phyloP scores from a whole-genome alignment of 208 protist genomes.

The Herpetomonas samuelpessoai region DNA sequence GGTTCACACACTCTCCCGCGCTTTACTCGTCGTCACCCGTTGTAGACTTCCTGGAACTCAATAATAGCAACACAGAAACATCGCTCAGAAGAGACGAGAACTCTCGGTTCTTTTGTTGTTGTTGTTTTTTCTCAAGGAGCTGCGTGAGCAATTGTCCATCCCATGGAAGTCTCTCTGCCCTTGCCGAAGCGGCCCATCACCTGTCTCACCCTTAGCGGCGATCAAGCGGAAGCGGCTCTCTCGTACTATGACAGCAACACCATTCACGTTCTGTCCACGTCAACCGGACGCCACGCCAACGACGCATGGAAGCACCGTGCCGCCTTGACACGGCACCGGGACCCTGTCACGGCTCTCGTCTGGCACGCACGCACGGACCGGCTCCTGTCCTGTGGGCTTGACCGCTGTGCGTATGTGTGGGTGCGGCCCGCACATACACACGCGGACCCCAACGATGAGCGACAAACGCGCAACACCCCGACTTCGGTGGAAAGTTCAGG shows the following conservation, averaged over 20 bases:
- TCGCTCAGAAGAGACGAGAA: too few relatives aligned
- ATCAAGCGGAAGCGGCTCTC: background rate
- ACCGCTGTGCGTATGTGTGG: background rate
- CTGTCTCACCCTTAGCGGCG: background rate
- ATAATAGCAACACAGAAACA: too few relatives aligned
- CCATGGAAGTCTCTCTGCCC: background rate
- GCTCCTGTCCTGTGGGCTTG: background rate
- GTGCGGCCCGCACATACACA: too few relatives aligned
- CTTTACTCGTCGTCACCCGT: too few relatives aligned
- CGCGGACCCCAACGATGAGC: background rate
- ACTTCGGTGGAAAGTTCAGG: slow-evolving; percentile 1
- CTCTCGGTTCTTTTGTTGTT: too few relatives aligned
- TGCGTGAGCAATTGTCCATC: too few relatives aligned
- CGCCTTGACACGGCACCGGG: background rate
- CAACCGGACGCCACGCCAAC: too few relatives aligned
- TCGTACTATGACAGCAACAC: background rate
- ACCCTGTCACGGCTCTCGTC: background rate
- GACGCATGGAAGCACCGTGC: background rate
- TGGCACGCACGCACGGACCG: background rate
- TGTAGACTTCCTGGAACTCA: too few relatives aligned
- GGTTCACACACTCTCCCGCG: too few relatives aligned
- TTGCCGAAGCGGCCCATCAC: background rate
- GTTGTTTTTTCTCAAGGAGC: too few relatives aligned
- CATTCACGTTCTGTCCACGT: background rate
- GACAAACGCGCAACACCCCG: slow-evolving; percentile 20